These are phyloP conservation scores for Amorphotheca resinae DNA, from an alignment of 495 filamentous ascomycete genomes.

Conservation along the genomic window DNA sequence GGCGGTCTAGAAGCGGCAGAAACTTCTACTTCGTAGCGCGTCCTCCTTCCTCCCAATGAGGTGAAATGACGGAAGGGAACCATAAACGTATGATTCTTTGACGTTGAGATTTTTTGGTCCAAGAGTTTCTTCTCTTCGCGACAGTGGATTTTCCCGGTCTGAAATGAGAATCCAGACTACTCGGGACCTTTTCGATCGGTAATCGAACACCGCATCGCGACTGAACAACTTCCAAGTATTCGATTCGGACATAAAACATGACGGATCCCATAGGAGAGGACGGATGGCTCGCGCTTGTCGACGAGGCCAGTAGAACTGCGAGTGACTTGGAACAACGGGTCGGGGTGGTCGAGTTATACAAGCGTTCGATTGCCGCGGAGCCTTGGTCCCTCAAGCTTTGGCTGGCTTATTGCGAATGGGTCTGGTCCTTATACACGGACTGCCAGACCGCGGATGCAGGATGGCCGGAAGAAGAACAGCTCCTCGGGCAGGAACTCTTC, in stretches of 20 bases:
- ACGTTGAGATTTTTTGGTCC: background rate
- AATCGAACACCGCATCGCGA: background rate
- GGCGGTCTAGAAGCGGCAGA: background rate
- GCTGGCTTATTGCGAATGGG: slow-evolving; percentile 78
- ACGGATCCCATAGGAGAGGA: slow-evolving; percentile 39
- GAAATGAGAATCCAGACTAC: background rate
- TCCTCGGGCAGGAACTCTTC: slow-evolving; percentile 68
- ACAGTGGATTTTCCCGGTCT: too few species aligned
- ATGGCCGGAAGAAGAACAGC: slow-evolving; percentile 68
- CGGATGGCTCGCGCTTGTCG: slow-evolving; percentile 40
- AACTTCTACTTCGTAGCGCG: background rate
- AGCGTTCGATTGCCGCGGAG: slow-evolving; percentile 70
- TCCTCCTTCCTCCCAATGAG: background rate
- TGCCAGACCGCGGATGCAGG: slow-evolving; percentile 42
- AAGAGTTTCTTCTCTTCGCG: too few species aligned
- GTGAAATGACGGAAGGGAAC: too few species aligned
- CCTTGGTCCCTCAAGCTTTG: slow-evolving; percentile 75
- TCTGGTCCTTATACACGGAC: slow-evolving; percentile 61
- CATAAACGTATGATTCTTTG: background rate
- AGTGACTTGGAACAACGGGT: slow-evolving; percentile 43
- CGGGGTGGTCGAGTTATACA: slow-evolving; percentile 71
- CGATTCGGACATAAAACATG: slow-evolving; percentile 7
- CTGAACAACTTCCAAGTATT: background rate
- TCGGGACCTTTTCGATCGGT: background rate
- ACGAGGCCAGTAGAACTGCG: slow-evolving; percentile 37